Base-by-base conservation (phyloP, 2,329 filamentous ascomycete genomes). In the Chaetomiaceae sp. region DNA sequence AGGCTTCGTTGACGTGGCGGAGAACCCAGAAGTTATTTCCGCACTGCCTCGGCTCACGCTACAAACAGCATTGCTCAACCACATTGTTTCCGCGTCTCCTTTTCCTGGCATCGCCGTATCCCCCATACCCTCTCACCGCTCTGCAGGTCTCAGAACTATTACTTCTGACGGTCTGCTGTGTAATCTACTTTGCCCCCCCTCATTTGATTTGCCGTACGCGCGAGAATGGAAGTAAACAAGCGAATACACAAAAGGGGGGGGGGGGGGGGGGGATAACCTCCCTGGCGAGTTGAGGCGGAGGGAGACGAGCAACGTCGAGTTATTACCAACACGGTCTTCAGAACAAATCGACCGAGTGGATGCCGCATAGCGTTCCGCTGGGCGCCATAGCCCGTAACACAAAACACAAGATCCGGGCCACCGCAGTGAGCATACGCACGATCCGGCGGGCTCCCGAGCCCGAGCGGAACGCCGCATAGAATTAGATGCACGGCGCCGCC, bases 381-480 rank as follows among this genome's bases (percentile, higher is more conserved):
- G 16, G 21, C 27, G 18, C 47, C 27, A 14, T 3, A 9, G 5
- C 29, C 30, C n/a, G 23, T 38, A 14, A 7, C 32, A 43, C 20
- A 10, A 23, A n/a, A 18, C 30, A 37, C 37, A 20, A 47, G 13
- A 34, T 48, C 10, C 36, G 50, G 50, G 3, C 23, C 11, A 43
- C 42, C 42, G 48, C 48, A 51, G 48, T 13, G 16, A 38, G 11
- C 25, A 45, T 40, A n/a, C 32, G 45, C 51, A 48, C 51, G 44
- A 53, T 48, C 38, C 45, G 14, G 43, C 40, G 20, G 32, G 16
- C 32, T 30, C 32, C 32, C 51, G 40, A 44, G 6, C 18, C 27
- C 3, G 4, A 23, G 7, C 33, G 34, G 46, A 25, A 16, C 14
- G 8, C 37, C 9, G 38, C 47, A 41, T 47, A 18, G 9, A n/a